Base-by-base conservation (phyloP, 192 early-diverging fungal species). In the Funneliformis mosseae region DNA sequence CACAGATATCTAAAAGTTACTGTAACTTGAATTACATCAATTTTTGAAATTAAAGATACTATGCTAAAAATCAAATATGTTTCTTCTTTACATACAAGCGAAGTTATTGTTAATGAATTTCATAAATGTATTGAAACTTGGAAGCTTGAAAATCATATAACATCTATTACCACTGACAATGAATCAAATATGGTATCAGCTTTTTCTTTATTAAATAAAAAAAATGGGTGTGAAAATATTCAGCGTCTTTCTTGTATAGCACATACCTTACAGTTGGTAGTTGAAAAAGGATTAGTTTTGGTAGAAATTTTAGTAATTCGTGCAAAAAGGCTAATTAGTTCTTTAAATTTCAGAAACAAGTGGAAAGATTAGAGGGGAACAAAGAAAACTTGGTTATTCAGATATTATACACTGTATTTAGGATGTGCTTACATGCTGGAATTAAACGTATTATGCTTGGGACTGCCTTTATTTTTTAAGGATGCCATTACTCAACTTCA, bases 1-100 rank as follows among this genome's bases (percentile, higher is more conserved):
- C 69, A 71, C 46, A 42, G 21, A 59, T 75, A 75, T 60, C 21
- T 75, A 5, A 28, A 11, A n/a, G 27, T 75, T 28, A 75, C 73
- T 38, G 59, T 38, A 2, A 33, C 8, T 41, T 75, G 46, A n/a
- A 75, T 75, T 60, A 60, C 50, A 16, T 21, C 50, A 60, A 23
- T 60, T 43, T 75, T 75, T 61, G 39, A 60, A 21, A 14, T 75
- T 33, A 60, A 33, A 41, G 28, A 75, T 21, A 11, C 33, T 0
- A 55, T 75, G 28, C 14, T 75, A 60, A 38, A 55, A 28, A 75
- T 61, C 18, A 61, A 59, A 59, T 55, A 75, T 41, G 3, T 38
- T 75, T 55, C 73, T 39, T 50, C 27, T 59, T 8, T 16, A 33
- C 11, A 75, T 75, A 39, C 50, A 21, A 28, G 48, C 12, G 23